Evolutionary conservation across 768 basidiomycete genomes (phyloP).

Genomic region (Russula lepida): DNA sequence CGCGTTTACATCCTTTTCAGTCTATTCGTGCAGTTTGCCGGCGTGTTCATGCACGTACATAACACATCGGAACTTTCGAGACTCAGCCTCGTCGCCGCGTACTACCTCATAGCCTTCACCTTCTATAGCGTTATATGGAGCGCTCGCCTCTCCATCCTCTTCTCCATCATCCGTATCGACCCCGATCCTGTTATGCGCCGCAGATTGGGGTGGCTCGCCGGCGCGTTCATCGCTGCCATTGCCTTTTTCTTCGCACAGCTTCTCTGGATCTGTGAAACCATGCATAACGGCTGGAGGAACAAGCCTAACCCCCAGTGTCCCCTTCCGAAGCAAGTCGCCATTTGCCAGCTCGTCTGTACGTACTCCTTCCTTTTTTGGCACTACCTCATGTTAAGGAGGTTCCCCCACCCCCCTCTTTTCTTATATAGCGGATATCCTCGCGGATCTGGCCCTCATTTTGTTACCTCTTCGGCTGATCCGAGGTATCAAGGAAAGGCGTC

Average conservation of each 20-base stretch:
- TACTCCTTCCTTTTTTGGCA: slow-evolving; percentile 1
- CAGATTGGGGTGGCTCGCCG: slow-evolving; percentile 19
- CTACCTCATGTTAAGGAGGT: too few species aligned
- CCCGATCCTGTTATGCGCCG: slow-evolving; percentile 26
- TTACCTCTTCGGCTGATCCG: slow-evolving; percentile 40
- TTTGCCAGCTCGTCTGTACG: slow-evolving; percentile 47
- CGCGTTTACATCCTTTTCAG: not conserved
- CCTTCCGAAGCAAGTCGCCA: slow-evolving; percentile 39
- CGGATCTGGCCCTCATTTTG: slow-evolving; percentile 38
- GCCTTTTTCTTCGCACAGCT: slow-evolving; percentile 39
- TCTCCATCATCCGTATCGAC: slow-evolving; percentile 47
- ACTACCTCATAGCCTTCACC: slow-evolving; percentile 26
- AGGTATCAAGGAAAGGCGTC: slow-evolving; percentile 31
- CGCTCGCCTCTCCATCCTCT: slow-evolving; percentile 44
- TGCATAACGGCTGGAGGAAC: slow-evolving; percentile 34
- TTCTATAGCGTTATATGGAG: slow-evolving; percentile 26
- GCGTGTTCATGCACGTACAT: slow-evolving; percentile 25
- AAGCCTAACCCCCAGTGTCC: slow-evolving; percentile 33
- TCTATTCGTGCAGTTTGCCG: slow-evolving; percentile 22
- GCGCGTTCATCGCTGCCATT: slow-evolving; percentile 26
- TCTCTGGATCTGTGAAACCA: slow-evolving; percentile 37
- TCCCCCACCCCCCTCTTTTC: not conserved
- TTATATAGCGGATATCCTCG: slow-evolving; percentile 37
- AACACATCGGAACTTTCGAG: slow-evolving; percentile 18
- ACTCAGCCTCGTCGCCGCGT: slow-evolving; percentile 23